Base-by-base conservation (phyloP, 768 basidiomycete genomes). In the Strobilomyces confusus region DNA sequence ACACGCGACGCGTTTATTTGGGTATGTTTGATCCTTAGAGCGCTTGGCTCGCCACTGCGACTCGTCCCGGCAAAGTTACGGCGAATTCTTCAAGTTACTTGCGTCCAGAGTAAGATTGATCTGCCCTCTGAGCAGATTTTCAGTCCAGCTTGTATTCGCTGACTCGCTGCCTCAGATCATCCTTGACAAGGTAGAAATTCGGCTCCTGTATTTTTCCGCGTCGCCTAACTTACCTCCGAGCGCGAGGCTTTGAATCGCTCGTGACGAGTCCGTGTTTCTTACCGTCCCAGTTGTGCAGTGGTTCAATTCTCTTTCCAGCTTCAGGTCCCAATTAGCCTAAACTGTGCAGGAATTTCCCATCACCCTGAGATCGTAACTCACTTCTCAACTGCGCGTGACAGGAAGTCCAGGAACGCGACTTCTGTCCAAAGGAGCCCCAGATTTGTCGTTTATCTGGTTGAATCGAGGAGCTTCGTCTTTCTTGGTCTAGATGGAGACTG, bases 1-100 rank as follows among this genome's bases (percentile, higher is more conserved):
- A 12, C n/a, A 43, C 59, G 60, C 60, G 56, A 52, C 60, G 56
- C 60, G 57, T 52, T 30, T 49, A 38, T 62, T 62, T 62, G 54
- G 38, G 8, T 0, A 29, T 58, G 33, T 62, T 62, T 49, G 38
- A 26, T 4, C 5, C 22, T n/a, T 12, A 8, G 4, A 38, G n/a
- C 34, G 17, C 3, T 17, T 4, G 34, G 15, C 15, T 36, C 34
- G 13, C 14, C 3, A 9, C 15, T 14, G 13, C 14, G 14, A 33
- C 32, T 33, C 32, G 32, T 33, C 32, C 32, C 3, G 11, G 32
- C n/a, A n/a, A n/a, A n/a, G n/a, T n/a, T n/a, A n/a, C n/a, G n/a
- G n/a, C n/a, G n/a, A n/a, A n/a, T n/a, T n/a, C n/a, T n/a, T n/a
- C n/a, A n/a, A n/a, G n/a, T n/a, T n/a, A n/a, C n/a, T n/a, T n/a